Percentiles rank a stretch among this genome's conserved stretches.
These are phyloP conservation scores for Rauvolfia tetraphylla DNA, from an alignment of 257 asterid genomes.

Conservation along the genomic window DNA sequence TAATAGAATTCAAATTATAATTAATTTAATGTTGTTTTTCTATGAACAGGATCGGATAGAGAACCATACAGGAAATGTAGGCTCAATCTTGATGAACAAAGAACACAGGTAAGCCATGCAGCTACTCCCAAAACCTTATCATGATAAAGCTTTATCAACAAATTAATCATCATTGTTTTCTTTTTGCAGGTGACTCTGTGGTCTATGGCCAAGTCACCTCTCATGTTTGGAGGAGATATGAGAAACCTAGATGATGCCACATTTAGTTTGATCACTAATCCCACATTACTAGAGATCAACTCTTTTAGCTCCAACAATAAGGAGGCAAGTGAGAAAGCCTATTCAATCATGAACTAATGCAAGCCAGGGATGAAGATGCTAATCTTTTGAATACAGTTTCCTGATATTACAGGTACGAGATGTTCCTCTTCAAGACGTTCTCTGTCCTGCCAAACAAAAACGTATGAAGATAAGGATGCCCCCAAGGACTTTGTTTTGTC, in stretches of 20 bases:
- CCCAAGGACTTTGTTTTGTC: conserved; percentile 34
- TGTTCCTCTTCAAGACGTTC: conserved; percentile 9
- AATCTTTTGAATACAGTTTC: conserved; percentile 50
- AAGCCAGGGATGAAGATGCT: conserved; percentile 19
- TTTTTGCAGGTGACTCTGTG: conserved; percentile 77
- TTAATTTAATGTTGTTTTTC: conserved; percentile 10
- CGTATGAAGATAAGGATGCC: conserved; percentile 8
- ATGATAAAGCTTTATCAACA: conserved; percentile 5
- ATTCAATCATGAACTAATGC: not conserved
- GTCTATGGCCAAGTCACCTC: conserved; percentile 91
- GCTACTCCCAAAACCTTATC: not conserved
- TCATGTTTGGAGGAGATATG: conserved; percentile 98
- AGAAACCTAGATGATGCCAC: conserved; percentile 59
- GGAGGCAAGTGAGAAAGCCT: conserved; percentile 56
- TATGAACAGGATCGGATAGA: conserved; percentile 50
- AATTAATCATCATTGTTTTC: not conserved
- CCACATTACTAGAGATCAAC: conserved; percentile 78
- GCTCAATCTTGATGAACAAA: conserved; percentile 67
- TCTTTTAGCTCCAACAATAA: conserved; percentile 72
- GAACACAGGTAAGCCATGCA: conserved; percentile 55
- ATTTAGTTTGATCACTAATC: conserved; percentile 61
- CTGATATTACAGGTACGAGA: conserved; percentile 36
- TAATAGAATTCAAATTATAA: not conserved
- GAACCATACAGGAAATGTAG: conserved; percentile 76
- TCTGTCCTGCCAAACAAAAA: conserved; percentile 14